Base-by-base conservation (phyloP, 805 yeast species). In the Saccharomycopsis fermentans region DNA sequence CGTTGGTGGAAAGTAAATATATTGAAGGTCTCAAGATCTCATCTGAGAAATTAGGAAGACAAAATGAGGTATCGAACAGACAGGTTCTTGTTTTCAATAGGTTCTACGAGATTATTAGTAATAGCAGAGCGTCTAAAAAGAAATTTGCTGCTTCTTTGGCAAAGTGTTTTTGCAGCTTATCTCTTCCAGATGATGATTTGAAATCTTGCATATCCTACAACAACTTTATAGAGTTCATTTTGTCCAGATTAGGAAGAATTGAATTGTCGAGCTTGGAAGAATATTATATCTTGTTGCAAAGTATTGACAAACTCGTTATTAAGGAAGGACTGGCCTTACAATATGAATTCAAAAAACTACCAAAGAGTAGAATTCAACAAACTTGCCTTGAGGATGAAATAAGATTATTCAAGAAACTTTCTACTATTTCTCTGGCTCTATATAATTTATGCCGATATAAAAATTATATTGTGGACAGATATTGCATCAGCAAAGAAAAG, bases 1-100 rank as follows among this genome's bases (percentile, higher is more conserved):
- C 89, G 1, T 74, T 90, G 66, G 79, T 87, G 24, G 91, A 86
- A 54, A 70, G 83, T 6, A 77, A 82, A 55, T 82, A 87, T 63
- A 68, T 76, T 1, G 87, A 83, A 58, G 94, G 92, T 0, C 65
- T 88, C 6, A 78, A 70, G 56, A 60, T 74, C 26, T 87, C 90
- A 0, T 78, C 1, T 65, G 69, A 0, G 59, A 2, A 65, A 68
- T 4, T 59, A 73, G 3, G 64, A 69, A 32, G 61, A 55, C 1
- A 77, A 74, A 35, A 34, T 12, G 27, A 3, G 3, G 36, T 27
- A 11, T 19, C 26, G 35, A 8, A 9, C n/a, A 14, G n/a, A 29
- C 39, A 17, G 26, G 40, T 29, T 47, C 2, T 19, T 29, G 34
- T 63, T 62, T 2, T 84, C 32, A 65, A 66, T 3, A 63, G 66